Percentiles rank a stretch among this genome's conserved stretches.
Conservation (phyloP, 2,329 filamentous ascomycete species). For the Fusarium citri region DNA sequence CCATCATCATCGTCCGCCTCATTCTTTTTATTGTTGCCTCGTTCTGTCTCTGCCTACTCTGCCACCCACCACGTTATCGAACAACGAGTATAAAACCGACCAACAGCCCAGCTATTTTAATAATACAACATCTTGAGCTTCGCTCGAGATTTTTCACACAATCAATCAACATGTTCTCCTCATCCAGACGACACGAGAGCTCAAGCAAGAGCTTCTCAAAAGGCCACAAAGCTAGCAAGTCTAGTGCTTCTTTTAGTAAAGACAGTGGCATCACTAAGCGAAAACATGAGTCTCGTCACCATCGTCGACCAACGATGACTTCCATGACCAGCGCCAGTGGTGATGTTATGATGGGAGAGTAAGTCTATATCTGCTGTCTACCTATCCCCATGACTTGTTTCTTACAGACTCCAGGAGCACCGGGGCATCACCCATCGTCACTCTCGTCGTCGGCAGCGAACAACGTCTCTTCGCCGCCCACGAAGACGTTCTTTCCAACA, state of each 20-base stretch:
- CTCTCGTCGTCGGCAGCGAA: conserved; percentile 81
- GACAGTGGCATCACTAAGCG: conserved; percentile 66
- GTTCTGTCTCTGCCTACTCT: conserved; percentile 21
- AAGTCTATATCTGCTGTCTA: conserved; percentile 40
- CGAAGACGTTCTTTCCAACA: conserved; percentile 82
- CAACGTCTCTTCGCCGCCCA: conserved; percentile 92
- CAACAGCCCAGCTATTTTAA: conserved; percentile 22
- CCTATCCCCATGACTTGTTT: neutral
- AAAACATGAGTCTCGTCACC: conserved; percentile 62
- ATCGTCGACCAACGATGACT: conserved; percentile 61
- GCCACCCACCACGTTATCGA: conserved; percentile 7
- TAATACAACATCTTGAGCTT: conserved; percentile 3
- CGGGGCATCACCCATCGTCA: conserved; percentile 76
- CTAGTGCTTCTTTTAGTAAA: conserved; percentile 67
- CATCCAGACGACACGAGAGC: conserved; percentile 58
- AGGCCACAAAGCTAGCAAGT: conserved; percentile 61
- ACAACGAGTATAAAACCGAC: conserved; percentile 28
- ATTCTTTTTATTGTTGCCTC: conserved; percentile 27
- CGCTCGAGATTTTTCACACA: neutral
- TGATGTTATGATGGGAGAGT: conserved; percentile 59
- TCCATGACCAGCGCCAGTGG: conserved; percentile 54
- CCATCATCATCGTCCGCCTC: conserved; percentile 25
- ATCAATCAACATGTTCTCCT: conserved; percentile 59
- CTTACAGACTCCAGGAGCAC: conserved; percentile 54
- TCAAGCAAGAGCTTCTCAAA: conserved; percentile 66